Percentiles rank a stretch among this genome's conserved stretches.
These are phyloP conservation scores for Chalciporus sp. DNA, from an alignment of 1,284 basidiomycete genomes.

Conservation along the genomic window DNA sequence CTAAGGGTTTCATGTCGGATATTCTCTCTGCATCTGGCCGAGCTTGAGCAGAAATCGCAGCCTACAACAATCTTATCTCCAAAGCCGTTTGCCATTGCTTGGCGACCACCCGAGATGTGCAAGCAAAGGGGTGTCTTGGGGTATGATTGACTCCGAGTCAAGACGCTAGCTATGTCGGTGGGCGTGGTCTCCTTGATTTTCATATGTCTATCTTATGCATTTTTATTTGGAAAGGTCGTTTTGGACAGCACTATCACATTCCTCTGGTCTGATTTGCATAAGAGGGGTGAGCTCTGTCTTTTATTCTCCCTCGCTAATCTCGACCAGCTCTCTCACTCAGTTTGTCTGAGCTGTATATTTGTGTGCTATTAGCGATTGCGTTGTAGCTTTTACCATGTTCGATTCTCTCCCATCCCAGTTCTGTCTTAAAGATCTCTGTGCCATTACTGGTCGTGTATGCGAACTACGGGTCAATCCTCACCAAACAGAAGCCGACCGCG, in stretches of 20 bases:
- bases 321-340: conserved; percentile 22
- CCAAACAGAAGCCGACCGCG: conserved; percentile 36
- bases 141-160: conserved; percentile 27
- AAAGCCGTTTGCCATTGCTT: conserved; percentile 17
- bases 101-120: conserved; percentile 21
- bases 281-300: conserved; percentile 25
- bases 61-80: conserved; percentile 32
- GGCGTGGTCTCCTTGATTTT: conserved; percentile 24
- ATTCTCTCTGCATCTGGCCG: conserved; percentile 10
- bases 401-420: conserved; percentile 35
- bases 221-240: conserved; percentile 26
- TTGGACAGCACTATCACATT: conserved; percentile 24
- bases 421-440: conserved; percentile 32
- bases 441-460: conserved; percentile 40
- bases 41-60: conserved; percentile 6
- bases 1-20: conserved; percentile 3
- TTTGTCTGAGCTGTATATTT: conserved; percentile 27
- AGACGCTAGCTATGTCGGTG: conserved; percentile 33
- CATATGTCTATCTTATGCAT: conserved; percentile 30
- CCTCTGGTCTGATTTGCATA: conserved; percentile 31
- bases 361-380: conserved; percentile 4
- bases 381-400: conserved; percentile 24
- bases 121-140: conserved; percentile 33
- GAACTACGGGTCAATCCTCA: conserved; percentile 33
- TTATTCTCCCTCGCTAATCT: conserved; percentile 3